Base-by-base conservation (phyloP, 192 early-diverging fungal genomes). In the Entomortierella chlamydospora region DNA sequence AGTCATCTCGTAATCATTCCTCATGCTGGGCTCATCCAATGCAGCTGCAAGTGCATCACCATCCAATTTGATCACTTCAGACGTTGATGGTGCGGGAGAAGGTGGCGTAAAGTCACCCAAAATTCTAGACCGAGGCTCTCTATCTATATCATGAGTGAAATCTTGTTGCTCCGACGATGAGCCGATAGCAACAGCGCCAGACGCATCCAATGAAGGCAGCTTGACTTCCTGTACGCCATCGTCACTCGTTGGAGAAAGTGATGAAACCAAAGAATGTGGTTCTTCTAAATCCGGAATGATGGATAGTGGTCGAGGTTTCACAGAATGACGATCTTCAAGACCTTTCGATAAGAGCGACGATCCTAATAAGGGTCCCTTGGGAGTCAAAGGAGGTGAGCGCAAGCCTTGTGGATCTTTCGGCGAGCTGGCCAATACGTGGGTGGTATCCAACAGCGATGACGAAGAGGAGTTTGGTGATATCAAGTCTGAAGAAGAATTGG, bases 201-300 rank as follows among this genome's bases (percentile, higher is more conserved):
- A 4, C 4, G 20, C 15, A 11, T 13, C 26, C 34, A 37, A 37
- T 37, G 34, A 10, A 28, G 59, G 37, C 3, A 41, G 10, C 45
- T 15, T 34, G 9, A 31, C 28, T 3, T 51, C 61, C 28, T 49
- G n/a, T 10, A 63, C 11, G n/a, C 31, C 49, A 11, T 25, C 28
- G 17, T 10, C 28, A 28, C 18, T 23, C 26, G 52, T 22, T 17
- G 23, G 50, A 23, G 50, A 51, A 17, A 23, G 28, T 4, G 37
- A 20, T 4, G 62, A 34, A 12, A n/a, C 4, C 4, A 58, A 26
- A 2, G 23, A 37, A 28, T 34, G 23, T 4, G 70, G 54, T 25
- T 73, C 71, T 13, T 73, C 71, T 31, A 73, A 18, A 50, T 76
- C 73, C 31, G 52, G 73, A 42, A 76, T 76, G 52, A 68, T 49